Percentiles rank a stretch among this genome's conserved stretches.
Evolutionary conservation across 805 yeast genomes (phyloP).

Genomic region (Zygotorulaspora sp.): DNA sequence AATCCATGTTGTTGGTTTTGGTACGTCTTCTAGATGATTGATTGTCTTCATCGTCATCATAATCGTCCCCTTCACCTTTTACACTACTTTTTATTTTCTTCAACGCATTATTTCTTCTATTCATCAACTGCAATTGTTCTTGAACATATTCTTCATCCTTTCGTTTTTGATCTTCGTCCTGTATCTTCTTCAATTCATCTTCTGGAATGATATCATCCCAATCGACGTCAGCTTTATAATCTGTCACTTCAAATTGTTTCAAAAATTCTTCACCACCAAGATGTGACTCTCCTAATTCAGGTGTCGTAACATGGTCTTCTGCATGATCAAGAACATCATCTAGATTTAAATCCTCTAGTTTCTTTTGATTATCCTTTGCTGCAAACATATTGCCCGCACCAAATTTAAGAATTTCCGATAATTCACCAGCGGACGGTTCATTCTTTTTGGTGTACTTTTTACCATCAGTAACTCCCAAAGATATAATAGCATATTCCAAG

Average conservation of each 20-base stretch:
- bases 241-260: slow-evolving; percentile 96
- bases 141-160: slow-evolving; percentile 82
- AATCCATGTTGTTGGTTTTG: slow-evolving; percentile 44
- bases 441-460: slow-evolving; percentile 45
- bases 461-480: slow-evolving; percentile 87
- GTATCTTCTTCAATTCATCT: slow-evolving; percentile 80
- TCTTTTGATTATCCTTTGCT: slow-evolving; percentile 91
- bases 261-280: slow-evolving; percentile 97
- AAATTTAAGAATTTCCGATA: slow-evolving; percentile 89
- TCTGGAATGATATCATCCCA: slow-evolving; percentile 99
- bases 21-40: slow-evolving; percentile 37
- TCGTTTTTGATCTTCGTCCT: slow-evolving; percentile 84
- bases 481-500: slow-evolving; percentile 93
- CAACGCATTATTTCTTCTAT: slow-evolving; percentile 73
- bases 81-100: slow-evolving; percentile 47
- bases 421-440: slow-evolving; percentile 80
- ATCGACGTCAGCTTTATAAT: slow-evolving; percentile 94
- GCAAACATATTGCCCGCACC: slow-evolving; percentile 99
- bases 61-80: slow-evolving; percentile 40
- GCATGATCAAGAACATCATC: slow-evolving; percentile 97
- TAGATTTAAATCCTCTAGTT: slow-evolving; percentile 87
- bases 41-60: slow-evolving; percentile 39
- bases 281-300: slow-evolving; percentile 95
- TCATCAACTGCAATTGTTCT: slow-evolving; percentile 84
- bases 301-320: slow-evolving; percentile 94